Evolutionary conservation across 1,284 basidiomycete genomes (phyloP).

Genomic region (Cryptococcus jaspeensis): DNA sequence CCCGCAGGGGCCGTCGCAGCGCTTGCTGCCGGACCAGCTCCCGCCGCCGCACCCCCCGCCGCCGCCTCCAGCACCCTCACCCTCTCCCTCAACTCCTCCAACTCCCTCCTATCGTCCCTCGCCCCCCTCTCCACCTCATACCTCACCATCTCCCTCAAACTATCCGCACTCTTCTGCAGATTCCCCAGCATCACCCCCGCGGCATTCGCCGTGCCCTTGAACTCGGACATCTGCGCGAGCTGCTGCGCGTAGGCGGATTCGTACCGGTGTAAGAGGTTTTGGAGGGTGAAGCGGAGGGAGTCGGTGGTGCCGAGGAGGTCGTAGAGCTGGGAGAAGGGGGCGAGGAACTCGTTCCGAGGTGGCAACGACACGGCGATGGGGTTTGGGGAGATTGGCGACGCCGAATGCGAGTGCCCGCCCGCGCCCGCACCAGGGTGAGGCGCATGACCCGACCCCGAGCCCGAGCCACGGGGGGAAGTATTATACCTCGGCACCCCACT

Average conservation of each 20-base stretch:
- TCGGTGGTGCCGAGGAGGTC: conserved; percentile 37
- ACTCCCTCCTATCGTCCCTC: conserved; percentile 20
- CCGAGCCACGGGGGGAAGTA: neutral
- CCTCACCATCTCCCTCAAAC: conserved; percentile 47
- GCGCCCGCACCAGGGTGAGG: no score
- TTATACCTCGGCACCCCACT: conserved; percentile 4
- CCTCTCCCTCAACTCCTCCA: conserved; percentile 28
- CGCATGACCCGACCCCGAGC: no score
- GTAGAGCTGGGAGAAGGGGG: conserved; percentile 38
- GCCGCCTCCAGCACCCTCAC: conserved; percentile 23
- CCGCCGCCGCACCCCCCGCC: no score
- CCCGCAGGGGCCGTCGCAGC: no score
- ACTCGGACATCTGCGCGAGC: conserved; percentile 32
- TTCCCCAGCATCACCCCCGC: conserved; percentile 33
- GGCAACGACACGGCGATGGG: conserved; percentile 1
- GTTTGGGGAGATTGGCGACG: neutral
- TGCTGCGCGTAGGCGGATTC: conserved; percentile 32
- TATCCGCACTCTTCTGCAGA: conserved; percentile 42
- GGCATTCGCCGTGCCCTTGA: conserved; percentile 39
- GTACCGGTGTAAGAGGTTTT: conserved; percentile 36
- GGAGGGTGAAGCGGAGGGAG: conserved; percentile 29
- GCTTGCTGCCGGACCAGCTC: no score
- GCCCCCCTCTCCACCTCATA: conserved; percentile 40
- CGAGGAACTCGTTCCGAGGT: conserved; percentile 31
- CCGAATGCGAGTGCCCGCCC: no score